Base-by-base conservation (phyloP, 495 filamentous ascomycete genomes). In the Aspergillus incahuasiensis region DNA sequence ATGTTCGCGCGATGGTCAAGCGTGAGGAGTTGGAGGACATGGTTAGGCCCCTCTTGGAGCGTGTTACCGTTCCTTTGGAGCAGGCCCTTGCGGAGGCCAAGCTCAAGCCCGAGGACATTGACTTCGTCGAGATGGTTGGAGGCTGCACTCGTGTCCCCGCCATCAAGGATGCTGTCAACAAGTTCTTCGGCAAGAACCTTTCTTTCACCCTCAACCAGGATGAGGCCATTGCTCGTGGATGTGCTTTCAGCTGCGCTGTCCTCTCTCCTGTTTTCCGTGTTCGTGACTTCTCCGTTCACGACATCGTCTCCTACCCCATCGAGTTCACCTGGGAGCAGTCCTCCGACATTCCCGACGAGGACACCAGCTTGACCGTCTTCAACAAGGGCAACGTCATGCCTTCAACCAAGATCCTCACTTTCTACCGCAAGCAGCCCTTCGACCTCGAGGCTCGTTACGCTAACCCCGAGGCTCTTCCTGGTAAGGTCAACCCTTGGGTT, bases 311-410 rank as follows among this genome's bases (percentile, higher is more conserved):
- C 78, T 97, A 97, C 77, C 94, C 94, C 30, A 96, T 99, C 74
- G 95, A 99, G 72, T 99, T 99, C 77, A 89, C 90, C 52, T 99
- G 94, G 94, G 94, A 99, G 81, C 94, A 97, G 79, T 96, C 94
- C 22, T 83, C 91, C 48, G 94, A 99, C 55, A 97, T 99, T 63
- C 94, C 94, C 25, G 95, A 99, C 71, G 94, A 99, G 79, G 94
- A 97, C 68, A 97, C 95, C 49, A 94, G 86, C 78, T 80, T 99
- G 48, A 96, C 88, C 28, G 94, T 99, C 63, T 99, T 99, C 78
- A 92, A 91, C 83, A 91, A 86, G 71, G 94, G 92, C 74, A 97
- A 96, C 62, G 88, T 96, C 50, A 89, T 99, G 80, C 94, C 94
- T 47, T 97, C 94, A 6, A 99, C 94, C 55, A 99, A 99, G 82